Evolutionary conservation across 2,329 filamentous ascomycete species (phyloP).

Genomic region (Penicillium sp.): DNA sequence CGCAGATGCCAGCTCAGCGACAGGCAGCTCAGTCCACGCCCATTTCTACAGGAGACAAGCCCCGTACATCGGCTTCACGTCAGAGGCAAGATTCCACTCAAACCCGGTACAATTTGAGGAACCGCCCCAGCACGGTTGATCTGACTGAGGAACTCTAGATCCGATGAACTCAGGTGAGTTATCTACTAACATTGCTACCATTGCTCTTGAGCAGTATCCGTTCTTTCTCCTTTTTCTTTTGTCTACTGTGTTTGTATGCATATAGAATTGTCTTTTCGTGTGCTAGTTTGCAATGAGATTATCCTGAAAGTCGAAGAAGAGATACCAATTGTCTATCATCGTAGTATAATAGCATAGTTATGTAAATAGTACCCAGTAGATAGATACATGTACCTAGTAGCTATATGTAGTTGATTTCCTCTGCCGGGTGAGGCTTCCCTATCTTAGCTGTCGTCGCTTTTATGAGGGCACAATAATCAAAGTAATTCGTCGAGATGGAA

Average conservation of each 20-base stretch:
- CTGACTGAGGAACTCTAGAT: not conserved
- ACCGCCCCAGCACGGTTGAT: not conserved
- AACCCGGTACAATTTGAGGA: not conserved
- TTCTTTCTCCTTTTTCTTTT: not conserved
- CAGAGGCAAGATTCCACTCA: not conserved
- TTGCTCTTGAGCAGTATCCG: not conserved
- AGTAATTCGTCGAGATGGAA: too few relatives aligned
- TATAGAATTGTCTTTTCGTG: not conserved
- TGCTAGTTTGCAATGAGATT: not conserved
- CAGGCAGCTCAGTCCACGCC: not conserved
- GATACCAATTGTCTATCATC: not conserved
- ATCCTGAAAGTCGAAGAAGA: too few relatives aligned
- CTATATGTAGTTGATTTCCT: too few relatives aligned
- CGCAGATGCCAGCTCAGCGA: not conserved
- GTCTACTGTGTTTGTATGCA: not conserved
- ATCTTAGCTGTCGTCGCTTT: too few relatives aligned
- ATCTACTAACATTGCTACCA: not conserved
- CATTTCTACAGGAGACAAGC: not conserved
- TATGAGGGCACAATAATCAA: too few relatives aligned
- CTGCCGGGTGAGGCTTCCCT: too few relatives aligned
- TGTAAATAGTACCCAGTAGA: not conserved
- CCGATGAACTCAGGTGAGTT: not conserved
- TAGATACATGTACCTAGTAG: not conserved
- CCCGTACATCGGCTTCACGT: not conserved
- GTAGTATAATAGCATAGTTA: not conserved